Base-by-base conservation (phyloP, 257 asterid genomes). In the Ilex aquifolium region DNA sequence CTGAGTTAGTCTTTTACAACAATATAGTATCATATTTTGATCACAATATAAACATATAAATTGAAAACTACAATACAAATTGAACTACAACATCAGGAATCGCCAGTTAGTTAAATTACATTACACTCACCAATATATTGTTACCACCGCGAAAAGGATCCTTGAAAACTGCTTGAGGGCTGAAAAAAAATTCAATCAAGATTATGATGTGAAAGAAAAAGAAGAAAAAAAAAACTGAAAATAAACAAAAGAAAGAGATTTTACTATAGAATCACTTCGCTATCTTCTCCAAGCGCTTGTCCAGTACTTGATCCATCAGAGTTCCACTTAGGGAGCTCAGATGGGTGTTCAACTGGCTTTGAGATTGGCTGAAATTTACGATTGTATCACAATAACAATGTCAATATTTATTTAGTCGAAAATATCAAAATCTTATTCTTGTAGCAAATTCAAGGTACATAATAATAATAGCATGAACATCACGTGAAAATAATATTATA, bases 91-190 rank as follows among this genome's bases (percentile, higher is more conserved):
- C 6, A 55, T 30, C 14, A 6, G 10, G 27, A 21, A 21, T 21
- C 27, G 27, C 27, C 27, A 21, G 27, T 21, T 21, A 21, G 27
- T 21, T 21, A 21, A 21, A 21, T 15, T n/a, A 30, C 63, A 42
- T 61, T 63, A 21, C 5, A 66, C 95, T 84, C 55, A 92, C 97
- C 93, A 92, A 80, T 65, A 88, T 92, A 81, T 92, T 85, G 62
- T 89, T 92, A 69, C 97, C 98, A 56, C 97, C 97, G 9, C 95
- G 97, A 72, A 92, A 92, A 13, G 98, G 98, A 68, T 92, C 98
- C 90, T 79, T 87, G 82, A 92, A 92, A 56, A 89, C 88, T 67
- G 98, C 97, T 74, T 92, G 98, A 30, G 98, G 98, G 75, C 97
- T 92, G 27, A 59, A 69, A 56, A n/a, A n/a, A 68, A 31, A 63